Conservation (phyloP, 2,329 filamentous ascomycete genomes). For the Nemania sp. region DNA sequence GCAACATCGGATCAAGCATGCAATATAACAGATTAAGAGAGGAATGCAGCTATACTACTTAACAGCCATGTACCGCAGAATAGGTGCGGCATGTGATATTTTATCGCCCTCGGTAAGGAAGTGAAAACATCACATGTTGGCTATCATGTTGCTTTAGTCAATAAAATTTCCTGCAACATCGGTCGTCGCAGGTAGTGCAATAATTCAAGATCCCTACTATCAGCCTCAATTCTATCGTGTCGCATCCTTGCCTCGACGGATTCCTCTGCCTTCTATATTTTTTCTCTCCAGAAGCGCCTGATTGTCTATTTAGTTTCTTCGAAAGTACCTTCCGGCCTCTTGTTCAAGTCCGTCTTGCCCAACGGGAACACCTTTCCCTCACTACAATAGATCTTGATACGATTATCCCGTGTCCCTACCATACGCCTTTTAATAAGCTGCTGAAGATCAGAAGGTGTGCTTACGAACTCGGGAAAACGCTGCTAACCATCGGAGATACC, state of each 20-base stretch:
- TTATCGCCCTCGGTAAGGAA: too few species aligned
- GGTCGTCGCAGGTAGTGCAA: conserved; percentile 4
- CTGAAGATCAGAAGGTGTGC: background rate
- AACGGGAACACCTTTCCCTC: conserved; percentile 10
- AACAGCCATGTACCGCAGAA: too few species aligned
- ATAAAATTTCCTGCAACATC: conserved; percentile 3
- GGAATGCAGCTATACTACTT: too few species aligned
- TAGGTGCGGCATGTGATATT: too few species aligned
- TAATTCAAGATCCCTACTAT: background rate
- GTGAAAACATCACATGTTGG: too few species aligned
- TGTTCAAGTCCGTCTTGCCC: conserved; percentile 4
- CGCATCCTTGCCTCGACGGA: conserved; percentile 3
- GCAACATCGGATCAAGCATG: too few species aligned
- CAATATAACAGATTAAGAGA: too few species aligned
- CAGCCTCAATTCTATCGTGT: conserved; percentile 2
- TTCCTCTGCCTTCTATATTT: conserved; percentile 3
- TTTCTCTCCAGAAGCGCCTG: conserved; percentile 4
- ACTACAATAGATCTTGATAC: conserved; percentile 9
- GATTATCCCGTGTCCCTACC: conserved; percentile 4
- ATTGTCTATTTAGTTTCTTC: conserved; percentile 12
- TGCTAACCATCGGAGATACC: conserved; percentile 5
- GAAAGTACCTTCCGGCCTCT: conserved; percentile 3
- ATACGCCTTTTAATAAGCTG: conserved; percentile 4
- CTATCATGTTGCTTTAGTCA: too few species aligned
- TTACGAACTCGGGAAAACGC: conserved; percentile 6